Conservation (phyloP, 805 yeast species). For the Pichia kluyveri region DNA sequence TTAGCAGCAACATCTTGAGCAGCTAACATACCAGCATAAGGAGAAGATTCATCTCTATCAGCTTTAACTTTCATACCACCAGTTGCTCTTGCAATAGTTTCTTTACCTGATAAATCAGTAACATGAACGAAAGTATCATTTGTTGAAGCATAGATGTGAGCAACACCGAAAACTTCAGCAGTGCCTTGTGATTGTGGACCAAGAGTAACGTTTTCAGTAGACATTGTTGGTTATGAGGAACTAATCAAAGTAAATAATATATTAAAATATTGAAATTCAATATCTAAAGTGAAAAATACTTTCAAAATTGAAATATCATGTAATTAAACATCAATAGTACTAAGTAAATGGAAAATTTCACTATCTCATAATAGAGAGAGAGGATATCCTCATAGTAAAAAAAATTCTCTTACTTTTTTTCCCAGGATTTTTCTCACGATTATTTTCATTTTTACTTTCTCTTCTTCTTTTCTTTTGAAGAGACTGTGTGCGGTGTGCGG, state of each 20-base stretch:
- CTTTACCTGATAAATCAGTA: slow-evolving; percentile 99
- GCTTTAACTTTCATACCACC: slow-evolving; percentile 99
- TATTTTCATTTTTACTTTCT: too few relatives aligned
- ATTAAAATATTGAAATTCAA: too few relatives aligned
- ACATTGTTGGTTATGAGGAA: slow-evolving; percentile 15
- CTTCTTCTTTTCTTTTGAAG: too few relatives aligned
- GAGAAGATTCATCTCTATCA: slow-evolving; percentile 99
- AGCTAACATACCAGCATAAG: slow-evolving; percentile 99
- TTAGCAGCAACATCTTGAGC: slow-evolving; percentile 99
- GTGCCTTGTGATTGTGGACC: slow-evolving; percentile 93
- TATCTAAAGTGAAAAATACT: too few relatives aligned
- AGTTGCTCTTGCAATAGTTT: slow-evolving; percentile 99
- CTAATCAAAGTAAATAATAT: too few relatives aligned
- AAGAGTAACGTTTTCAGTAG: slow-evolving; percentile 45
- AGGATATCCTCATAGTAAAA: too few relatives aligned
- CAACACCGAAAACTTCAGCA: slow-evolving; percentile 99
- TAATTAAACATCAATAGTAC: not conserved
- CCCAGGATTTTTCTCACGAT: too few relatives aligned
- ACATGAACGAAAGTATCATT: slow-evolving; percentile 99
- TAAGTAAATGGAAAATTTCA: too few relatives aligned
- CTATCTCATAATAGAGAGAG: too few relatives aligned
- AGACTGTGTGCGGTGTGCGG: too few relatives aligned
- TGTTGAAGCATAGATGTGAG: slow-evolving; percentile 99
- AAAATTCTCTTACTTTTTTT: too few relatives aligned
- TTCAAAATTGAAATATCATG: not conserved